Evolutionary conservation across 805 yeast genomes (phyloP).

Genomic region (Torulaspora franciscae): DNA sequence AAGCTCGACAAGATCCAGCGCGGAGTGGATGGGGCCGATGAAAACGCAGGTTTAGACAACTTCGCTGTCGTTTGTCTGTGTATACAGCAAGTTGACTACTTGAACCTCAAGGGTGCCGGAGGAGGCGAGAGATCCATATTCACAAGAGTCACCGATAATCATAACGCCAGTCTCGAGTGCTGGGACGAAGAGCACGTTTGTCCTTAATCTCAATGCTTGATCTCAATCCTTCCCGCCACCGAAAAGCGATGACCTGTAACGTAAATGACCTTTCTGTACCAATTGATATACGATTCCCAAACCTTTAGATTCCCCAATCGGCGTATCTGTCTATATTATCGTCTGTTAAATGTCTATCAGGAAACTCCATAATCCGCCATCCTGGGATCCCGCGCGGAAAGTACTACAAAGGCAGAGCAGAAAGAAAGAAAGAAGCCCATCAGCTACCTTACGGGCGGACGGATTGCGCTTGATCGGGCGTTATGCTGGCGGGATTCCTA

Average conservation of each 20-base stretch:
- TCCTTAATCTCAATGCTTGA: slow-evolving; percentile 41
- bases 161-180: slow-evolving; percentile 50
- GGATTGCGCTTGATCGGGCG: not conserved
- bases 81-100: slow-evolving; percentile 64
- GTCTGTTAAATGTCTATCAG: not conserved
- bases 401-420: not conserved
- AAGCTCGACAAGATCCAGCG: slow-evolving; percentile 65
- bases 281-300: not conserved
- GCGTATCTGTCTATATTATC: not conserved
- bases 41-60: slow-evolving; percentile 57
- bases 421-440: not conserved
- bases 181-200: slow-evolving; percentile 80
- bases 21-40: slow-evolving; percentile 77
- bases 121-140: slow-evolving; percentile 32
- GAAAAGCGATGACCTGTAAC: slow-evolving; percentile 2
- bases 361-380: not conserved
- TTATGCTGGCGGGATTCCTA: not conserved
- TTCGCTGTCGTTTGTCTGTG: slow-evolving; percentile 67
- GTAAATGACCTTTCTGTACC: not conserved
- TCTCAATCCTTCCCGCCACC: not conserved
- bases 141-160: slow-evolving; percentile 37
- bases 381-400: not conserved
- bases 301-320: not conserved
- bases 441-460: not conserved
- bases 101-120: slow-evolving; percentile 50